Conservation (phyloP, 352 stramenopile genomes). For the Phytopythium montanum region DNA sequence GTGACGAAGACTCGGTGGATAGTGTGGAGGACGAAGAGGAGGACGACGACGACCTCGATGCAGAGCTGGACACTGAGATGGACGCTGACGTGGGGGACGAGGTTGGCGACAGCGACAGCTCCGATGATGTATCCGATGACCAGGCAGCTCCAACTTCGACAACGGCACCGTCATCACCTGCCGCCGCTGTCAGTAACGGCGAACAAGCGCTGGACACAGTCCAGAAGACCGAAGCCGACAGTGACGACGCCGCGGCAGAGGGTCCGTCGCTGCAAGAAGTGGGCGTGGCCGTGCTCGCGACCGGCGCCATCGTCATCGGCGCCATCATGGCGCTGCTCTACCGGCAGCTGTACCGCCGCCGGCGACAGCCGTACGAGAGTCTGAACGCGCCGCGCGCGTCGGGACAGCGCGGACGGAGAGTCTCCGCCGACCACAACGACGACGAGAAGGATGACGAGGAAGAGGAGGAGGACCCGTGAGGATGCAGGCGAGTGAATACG, state of each 20-base stretch:
- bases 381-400: slow-evolving; percentile 39
- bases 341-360: slow-evolving; percentile 55
- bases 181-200: not conserved
- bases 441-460: slow-evolving; percentile 38
- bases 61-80: slow-evolving; percentile 1
- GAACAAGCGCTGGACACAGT: not conserved
- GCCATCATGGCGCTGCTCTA: slow-evolving; percentile 66
- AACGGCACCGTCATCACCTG: not conserved
- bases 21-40: slow-evolving; percentile 14
- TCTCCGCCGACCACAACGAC: slow-evolving; percentile 20
- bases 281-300: slow-evolving; percentile 62
- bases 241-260: slow-evolving; percentile 5
- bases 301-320: slow-evolving; percentile 56
- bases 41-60: not conserved
- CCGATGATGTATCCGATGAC: slow-evolving; percentile 17
- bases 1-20: slow-evolving; percentile 10
- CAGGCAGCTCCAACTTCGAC: slow-evolving; percentile 1
- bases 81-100: slow-evolving; percentile 12
- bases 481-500: no score
- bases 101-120: slow-evolving; percentile 13
- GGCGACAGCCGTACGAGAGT: slow-evolving; percentile 65
- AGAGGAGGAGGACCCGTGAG: slow-evolving; percentile 18
- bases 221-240: not conserved
- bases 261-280: slow-evolving; percentile 42
- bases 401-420: slow-evolving; percentile 14